A percentile compares a stretch with the other conserved stretches of the same genome.
phyloP scores from a whole-genome alignment of 495 filamentous ascomycete genomes.

The Schizothecium vesticola region DNA sequence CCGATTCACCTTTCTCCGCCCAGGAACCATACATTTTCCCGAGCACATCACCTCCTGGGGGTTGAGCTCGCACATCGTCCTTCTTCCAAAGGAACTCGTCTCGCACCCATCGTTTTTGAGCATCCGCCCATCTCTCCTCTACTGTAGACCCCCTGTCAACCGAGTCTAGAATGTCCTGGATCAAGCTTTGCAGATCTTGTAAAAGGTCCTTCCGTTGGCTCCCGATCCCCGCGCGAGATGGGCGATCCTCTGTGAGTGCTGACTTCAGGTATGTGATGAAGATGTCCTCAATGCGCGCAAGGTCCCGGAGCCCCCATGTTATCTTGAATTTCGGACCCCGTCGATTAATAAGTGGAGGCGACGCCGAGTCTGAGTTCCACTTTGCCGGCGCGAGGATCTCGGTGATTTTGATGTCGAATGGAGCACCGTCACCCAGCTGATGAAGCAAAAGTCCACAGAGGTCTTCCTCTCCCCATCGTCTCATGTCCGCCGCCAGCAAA shows the following conservation, averaged over 20 bases:
- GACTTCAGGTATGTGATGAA: no score
- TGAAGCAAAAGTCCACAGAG: not conserved
- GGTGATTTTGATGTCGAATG: not conserved
- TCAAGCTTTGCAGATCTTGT: not conserved
- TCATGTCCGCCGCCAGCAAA: not conserved
- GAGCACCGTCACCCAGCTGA: not conserved
- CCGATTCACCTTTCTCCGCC: no score
- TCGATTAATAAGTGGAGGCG: no score
- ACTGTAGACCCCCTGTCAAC: not conserved
- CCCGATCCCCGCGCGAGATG: not conserved
- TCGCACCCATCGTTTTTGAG: not conserved
- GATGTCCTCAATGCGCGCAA: not conserved
- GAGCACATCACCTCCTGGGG: slow-evolving; percentile 1
- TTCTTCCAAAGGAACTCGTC: not conserved
- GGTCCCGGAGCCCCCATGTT: no score
- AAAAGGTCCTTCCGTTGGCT: not conserved
- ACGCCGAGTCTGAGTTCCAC: no score
- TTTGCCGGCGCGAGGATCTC: no score
- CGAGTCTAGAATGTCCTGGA: not conserved
- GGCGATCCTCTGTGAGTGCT: not conserved
- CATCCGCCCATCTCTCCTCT: not conserved
- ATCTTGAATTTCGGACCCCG: no score
- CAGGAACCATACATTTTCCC: not conserved
- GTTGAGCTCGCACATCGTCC: not conserved
- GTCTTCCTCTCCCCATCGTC: not conserved